Evolutionary conservation across 2,329 filamentous ascomycete species (phyloP), one percentile per base, ranked within the genome.

Genomic region (Acrocalymma vagum): DNA sequence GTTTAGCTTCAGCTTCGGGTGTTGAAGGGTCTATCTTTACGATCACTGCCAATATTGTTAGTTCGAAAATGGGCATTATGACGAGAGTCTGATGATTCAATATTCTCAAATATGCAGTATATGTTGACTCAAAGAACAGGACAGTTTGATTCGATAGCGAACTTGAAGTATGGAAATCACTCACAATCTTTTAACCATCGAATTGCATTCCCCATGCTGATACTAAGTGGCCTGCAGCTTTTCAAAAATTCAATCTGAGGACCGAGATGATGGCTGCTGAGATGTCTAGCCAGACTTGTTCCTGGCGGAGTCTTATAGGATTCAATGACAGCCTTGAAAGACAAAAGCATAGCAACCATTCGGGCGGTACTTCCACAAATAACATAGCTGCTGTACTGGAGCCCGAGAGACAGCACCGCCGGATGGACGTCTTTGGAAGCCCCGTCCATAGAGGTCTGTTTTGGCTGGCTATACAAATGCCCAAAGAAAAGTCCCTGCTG

Each of bases 121-220:
- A 24, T 5, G n/a, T 33, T 9, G 18, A 30, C 9, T 33, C 6
- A 21, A 9, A 4, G 16, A 16, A 8, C 7, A 30, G 2, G 17
- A n/a, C n/a, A n/a, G n/a, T n/a, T n/a, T n/a, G n/a, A n/a, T n/a
- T n/a, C n/a, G n/a, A n/a, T n/a, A n/a, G n/a, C n/a, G n/a, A n/a
- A n/a, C 8, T 9, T 16, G 5, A 23, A 13, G 29, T 9, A 21
- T 9, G 9, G 14, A 16, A 25, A 10, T 22, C 11, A 41, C 53
- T 53, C 53, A 63, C 58, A 46, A 31, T 96, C 83, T 76, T 99
- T 99, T 33, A 99, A 80, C 79, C 91, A 93, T 38, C 94, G 84
- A 65, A 99, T 95, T 23, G 91, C 91, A 69, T 97, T 99, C 46
- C 94, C 94, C 86, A 97, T 96, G 48, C 90, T 90, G 71, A 96